Evolutionary conservation across 2,329 filamentous ascomycete species (phyloP), one percentile per base, ranked within the genome.

Genomic region (Aspergillus fijiensis): DNA sequence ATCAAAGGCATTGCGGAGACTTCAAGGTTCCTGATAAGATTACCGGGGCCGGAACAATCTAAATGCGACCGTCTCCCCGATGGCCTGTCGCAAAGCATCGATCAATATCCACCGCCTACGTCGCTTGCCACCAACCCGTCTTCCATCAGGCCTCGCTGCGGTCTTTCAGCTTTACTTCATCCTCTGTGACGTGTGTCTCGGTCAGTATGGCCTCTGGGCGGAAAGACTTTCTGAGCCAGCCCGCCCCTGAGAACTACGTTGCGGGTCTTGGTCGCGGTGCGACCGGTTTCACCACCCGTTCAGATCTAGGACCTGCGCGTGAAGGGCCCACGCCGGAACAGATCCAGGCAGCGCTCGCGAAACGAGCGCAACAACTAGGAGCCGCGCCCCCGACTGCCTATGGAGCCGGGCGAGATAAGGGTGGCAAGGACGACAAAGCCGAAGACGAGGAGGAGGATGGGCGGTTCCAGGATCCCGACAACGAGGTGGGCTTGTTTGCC

Each of bases 301-400:
- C 94, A 59, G 95, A 99, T 84, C 83, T 99, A 60, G 95, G 96
- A 60, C 95, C 96, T 54, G 94, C 94, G 60, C 87, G 94, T 70
- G 94, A 97, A 80, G 95, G 95, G 16, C 95, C 95, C 52, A 96
- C 91, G 62, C 94, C 97, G 70, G 95, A 99, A 74, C 94, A 98
- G 79, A 97, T 99, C 79, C 97, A 98, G 77, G 95, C 96, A 76
- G 93, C 92, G 63, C 89, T 99, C 68, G 93, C 93, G 52, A 97
- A 97, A 78, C 89, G 96, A 69, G 94, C 95, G 7, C 90, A 91
- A 59, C 87, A 91, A 72, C 85, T 98, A 0, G 89, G 88, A 50
- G 85, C 86, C 63, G 85, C 87, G n/a, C 83, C 87, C 25, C 87
- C 88, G 0, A 89, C 87, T 58, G 87, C 88, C 23, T 91, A 91